Base-by-base conservation (phyloP, 495 filamentous ascomycete species). In the Usnea hakonensis region DNA sequence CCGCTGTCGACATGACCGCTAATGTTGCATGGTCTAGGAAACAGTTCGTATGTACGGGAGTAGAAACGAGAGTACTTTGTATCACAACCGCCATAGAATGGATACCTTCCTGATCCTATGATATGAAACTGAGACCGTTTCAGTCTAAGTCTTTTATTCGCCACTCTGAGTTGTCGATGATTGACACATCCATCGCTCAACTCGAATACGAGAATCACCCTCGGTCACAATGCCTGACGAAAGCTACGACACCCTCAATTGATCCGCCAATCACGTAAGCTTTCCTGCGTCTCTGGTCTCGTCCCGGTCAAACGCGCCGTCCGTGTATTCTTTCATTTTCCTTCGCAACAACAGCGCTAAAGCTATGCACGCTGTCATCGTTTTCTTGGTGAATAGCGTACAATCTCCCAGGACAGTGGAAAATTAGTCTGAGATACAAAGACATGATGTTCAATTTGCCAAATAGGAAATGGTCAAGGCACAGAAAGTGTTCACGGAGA, bases 261-360 rank as follows among this genome's bases (percentile, higher is more conserved):
- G 83, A 23, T 79, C 80, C 67, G 73, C 63, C 53, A 80, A 80
- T 14, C 79, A 79, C 0, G 77, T 76, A 26, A 80, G 81, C 13
- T 69, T 85, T 2, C 60, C 74, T 1, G 66, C 72, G 13, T 80
- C 78, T 2, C 33, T 69, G 67, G 63, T 10, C 71, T 83, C 2
- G 74, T 73, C 0, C 78, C 80, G 17, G 71, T 74, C 9, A 57
- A 68, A 17, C 73, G 76, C 53, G 76, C 68, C 11, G 67, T 72
- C n/a, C 58, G 77, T 7, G 65, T 82, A 32, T 77, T 84, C 65
- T 59, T 35, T 10, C 48, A 55, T 6, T 11, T 65, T 32, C 38
- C n/a, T n/a, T n/a, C 63, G 63, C 33, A 64, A 65, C 40, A 11
- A 52, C n/a, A 35, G 41, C 33, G 46, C 38, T 35, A 26, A 73